A percentile compares a stretch with the other conserved stretches of the same genome.
phyloP scores from a whole-genome alignment of 2,329 filamentous ascomycete species.

The Elsinoe batatas region DNA sequence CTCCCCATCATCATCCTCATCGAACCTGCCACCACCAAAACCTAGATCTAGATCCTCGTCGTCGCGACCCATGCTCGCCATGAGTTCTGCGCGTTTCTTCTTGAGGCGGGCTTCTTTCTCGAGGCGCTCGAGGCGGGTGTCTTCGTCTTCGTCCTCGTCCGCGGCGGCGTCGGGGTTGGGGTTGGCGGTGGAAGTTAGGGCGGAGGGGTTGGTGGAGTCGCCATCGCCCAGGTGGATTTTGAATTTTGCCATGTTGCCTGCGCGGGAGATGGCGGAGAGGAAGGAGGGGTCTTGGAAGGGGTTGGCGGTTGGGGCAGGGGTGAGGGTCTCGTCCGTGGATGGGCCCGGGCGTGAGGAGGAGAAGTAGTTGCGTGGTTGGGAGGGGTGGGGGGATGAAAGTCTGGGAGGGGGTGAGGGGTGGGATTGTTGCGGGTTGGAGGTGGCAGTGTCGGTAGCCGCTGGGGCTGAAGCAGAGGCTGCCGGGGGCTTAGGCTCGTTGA shows the following conservation, averaged over 20 bases:
- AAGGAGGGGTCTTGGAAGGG: slow-evolving; percentile 62
- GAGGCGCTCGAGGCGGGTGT: slow-evolving; percentile 34
- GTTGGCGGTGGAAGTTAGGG: slow-evolving; percentile 33
- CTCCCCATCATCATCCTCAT: slow-evolving; percentile 79
- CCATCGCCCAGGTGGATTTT: slow-evolving; percentile 27
- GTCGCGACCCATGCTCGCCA: slow-evolving; percentile 64
- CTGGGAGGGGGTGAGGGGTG: too few species aligned
- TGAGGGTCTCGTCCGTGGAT: slow-evolving; percentile 10
- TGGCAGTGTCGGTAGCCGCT: slow-evolving; percentile 8
- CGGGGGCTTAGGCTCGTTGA: slow-evolving; percentile 6
- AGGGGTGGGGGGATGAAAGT: neutral
- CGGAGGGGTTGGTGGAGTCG: slow-evolving; percentile 30
- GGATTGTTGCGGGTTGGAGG: neutral
- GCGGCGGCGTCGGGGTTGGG: slow-evolving; percentile 31
- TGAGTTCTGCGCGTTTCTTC: slow-evolving; percentile 49
- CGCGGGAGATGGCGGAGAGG: slow-evolving; percentile 76
- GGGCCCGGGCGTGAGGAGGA: slow-evolving; percentile 18
- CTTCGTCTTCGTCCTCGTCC: slow-evolving; percentile 37
- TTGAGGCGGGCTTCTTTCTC: slow-evolving; percentile 54
- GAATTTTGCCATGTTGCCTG: slow-evolving; percentile 38
- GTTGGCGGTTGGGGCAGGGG: slow-evolving; percentile 16
- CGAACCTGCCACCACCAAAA: slow-evolving; percentile 78
- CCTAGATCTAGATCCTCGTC: slow-evolving; percentile 89
- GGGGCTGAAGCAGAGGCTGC: slow-evolving; percentile 12
- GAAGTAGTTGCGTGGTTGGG: slow-evolving; percentile 29